Percentiles rank a stretch among this genome's conserved stretches.
These are phyloP conservation scores for Ilex asprella DNA, from an alignment of 257 asterid species.

Conservation along the genomic window DNA sequence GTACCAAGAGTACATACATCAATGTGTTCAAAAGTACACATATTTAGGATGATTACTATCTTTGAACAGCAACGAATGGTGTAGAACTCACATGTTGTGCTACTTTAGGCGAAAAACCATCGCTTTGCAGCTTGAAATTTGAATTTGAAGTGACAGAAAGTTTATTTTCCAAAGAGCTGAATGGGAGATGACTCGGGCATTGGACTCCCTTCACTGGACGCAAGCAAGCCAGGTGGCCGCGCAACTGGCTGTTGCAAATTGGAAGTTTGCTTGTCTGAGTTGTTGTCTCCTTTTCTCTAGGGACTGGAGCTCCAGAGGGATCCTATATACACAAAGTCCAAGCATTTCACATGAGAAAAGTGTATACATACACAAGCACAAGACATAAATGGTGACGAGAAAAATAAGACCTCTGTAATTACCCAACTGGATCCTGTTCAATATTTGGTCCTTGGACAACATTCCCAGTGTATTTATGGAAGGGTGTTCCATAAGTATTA, in stretches of 20 bases:
- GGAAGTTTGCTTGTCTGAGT: conserved; percentile 53
- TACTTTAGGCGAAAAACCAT: conserved; percentile 30
- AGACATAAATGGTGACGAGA: too few species aligned
- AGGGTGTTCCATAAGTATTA: too few species aligned
- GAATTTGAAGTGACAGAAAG: conserved; percentile 37
- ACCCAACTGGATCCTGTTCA: too few species aligned
- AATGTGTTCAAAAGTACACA: too few species aligned
- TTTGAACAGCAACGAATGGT: conserved; percentile 43
- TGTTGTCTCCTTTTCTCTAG: conserved; percentile 51
- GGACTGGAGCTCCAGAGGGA: conserved; percentile 64
- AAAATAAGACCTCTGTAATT: too few species aligned
- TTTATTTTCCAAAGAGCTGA: conserved; percentile 48
- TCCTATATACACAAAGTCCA: conserved; percentile 24
- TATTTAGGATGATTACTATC: conserved; percentile 1
- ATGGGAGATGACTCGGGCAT: conserved; percentile 31
- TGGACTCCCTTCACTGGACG: conserved; percentile 38
- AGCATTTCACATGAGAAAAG: too few species aligned
- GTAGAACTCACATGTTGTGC: conserved; percentile 37
- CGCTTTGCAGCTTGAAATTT: conserved; percentile 19
- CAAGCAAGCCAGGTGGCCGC: conserved; percentile 55
- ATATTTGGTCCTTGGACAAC: too few species aligned
- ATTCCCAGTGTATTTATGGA: too few species aligned
- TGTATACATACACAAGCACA: too few species aligned
- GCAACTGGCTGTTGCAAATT: conserved; percentile 44
- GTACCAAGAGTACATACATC: too few species aligned